Conservation (phyloP, 306 rosid species). For the Trifolium subterraneum region DNA sequence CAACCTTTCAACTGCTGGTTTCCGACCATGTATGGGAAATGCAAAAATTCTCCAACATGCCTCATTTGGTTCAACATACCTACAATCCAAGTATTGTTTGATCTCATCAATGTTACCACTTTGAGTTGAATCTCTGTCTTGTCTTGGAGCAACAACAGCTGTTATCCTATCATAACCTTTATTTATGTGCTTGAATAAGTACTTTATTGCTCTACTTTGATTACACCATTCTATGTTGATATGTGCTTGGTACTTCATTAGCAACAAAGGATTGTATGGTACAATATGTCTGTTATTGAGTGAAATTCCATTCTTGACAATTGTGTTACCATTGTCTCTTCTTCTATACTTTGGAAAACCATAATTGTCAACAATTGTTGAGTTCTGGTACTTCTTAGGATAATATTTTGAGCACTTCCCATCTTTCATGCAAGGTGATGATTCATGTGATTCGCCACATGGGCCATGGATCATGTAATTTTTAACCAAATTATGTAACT, state of each 20-base stretch:
- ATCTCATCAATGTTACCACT: conserved; percentile 15
- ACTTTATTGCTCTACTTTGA: background rate
- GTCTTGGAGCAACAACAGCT: background rate
- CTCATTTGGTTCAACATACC: background rate
- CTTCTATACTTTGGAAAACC: conserved; percentile 4
- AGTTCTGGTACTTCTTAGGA: background rate
- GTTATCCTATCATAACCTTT: background rate
- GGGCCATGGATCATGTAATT: background rate
- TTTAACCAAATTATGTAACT: conserved; percentile 1
- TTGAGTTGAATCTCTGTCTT: background rate
- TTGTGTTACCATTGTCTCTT: background rate
- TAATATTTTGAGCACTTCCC: conserved; percentile 9
- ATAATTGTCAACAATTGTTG: background rate
- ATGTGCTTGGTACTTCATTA: conserved; percentile 20
- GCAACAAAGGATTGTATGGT: background rate
- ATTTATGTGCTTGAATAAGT: conserved; percentile 18
- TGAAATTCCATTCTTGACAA: background rate
- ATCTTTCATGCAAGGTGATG: conserved; percentile 11
- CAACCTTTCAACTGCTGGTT: conserved; percentile 16
- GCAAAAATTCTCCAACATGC: conserved; percentile 22
- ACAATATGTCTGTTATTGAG: background rate
- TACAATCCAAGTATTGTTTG: conserved; percentile 6
- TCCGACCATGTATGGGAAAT: conserved; percentile 6
- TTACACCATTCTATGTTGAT: conserved; percentile 20
- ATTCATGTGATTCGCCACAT: background rate